Conservation (phyloP, 2,329 filamentous ascomycete species). For the Coccinonectria pachysandricola region DNA sequence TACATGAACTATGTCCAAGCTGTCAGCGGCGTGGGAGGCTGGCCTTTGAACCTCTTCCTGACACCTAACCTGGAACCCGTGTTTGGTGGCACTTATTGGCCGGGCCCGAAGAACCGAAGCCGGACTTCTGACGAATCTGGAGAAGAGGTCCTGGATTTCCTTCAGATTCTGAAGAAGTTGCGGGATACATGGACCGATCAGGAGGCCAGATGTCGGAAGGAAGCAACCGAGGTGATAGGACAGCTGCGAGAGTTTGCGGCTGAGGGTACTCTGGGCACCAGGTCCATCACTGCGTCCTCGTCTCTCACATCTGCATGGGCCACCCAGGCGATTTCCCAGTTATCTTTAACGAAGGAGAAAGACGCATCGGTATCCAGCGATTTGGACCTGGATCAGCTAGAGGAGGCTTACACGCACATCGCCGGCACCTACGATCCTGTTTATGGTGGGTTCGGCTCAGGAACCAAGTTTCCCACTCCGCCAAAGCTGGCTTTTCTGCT, state of each 20-base stretch:
- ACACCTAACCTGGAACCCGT: slow-evolving; percentile 89
- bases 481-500: slow-evolving; percentile 77
- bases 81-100: slow-evolving; percentile 95
- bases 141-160: slow-evolving; percentile 62
- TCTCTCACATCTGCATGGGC: slow-evolving; percentile 21
- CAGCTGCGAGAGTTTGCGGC: slow-evolving; percentile 82
- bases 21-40: slow-evolving; percentile 79
- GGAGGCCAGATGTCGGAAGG: slow-evolving; percentile 69
- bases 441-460: slow-evolving; percentile 69
- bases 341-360: slow-evolving; percentile 11
- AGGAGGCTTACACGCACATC: slow-evolving; percentile 80
- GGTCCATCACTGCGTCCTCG: slow-evolving; percentile 21
- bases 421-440: slow-evolving; percentile 66
- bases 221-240: slow-evolving; percentile 69
- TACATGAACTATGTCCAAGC: slow-evolving; percentile 99
- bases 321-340: slow-evolving; percentile 19
- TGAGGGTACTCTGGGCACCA: slow-evolving; percentile 62
- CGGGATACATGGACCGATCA: slow-evolving; percentile 69
- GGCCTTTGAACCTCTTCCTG: slow-evolving; percentile 94
- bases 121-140: slow-evolving; percentile 28
- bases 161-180: slow-evolving; percentile 75
- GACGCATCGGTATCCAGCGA: slow-evolving; percentile 45
- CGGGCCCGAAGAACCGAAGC: slow-evolving; percentile 56
- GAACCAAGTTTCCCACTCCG: slow-evolving; percentile 85
- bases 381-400: slow-evolving; percentile 80